These are phyloP conservation scores for Blastobotrys terrestris DNA, from an alignment of 805 yeast genomes.

Conservation along the genomic window DNA sequence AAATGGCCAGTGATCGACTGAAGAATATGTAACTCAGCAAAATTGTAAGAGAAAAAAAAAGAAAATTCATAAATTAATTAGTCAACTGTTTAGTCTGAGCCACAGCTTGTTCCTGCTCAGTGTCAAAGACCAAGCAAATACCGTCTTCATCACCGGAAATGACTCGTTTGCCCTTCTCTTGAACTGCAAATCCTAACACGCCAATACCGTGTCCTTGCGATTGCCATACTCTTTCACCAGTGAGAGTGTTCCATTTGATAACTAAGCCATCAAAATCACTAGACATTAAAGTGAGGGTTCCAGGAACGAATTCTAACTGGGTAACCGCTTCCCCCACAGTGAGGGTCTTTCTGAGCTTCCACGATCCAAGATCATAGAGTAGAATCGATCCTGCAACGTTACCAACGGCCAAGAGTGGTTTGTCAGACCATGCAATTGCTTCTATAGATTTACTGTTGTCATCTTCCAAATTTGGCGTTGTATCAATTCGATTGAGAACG, in stretches of 20 bases:
- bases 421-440: constrained; percentile 74
- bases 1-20: constrained; percentile 32
- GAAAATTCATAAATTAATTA: neutral
- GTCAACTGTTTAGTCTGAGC: neutral
- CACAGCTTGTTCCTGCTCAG: constrained; percentile 1
- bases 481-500: constrained; percentile 55
- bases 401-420: constrained; percentile 70
- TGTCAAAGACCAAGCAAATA: constrained; percentile 67
- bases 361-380: constrained; percentile 73
- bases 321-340: constrained; percentile 80
- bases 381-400: constrained; percentile 83
- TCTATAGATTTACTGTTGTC: constrained; percentile 62
- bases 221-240: constrained; percentile 67
- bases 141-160: constrained; percentile 98
- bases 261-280: constrained; percentile 81
- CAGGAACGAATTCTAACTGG: constrained; percentile 56
- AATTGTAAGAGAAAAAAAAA: neutral
- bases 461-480: constrained; percentile 42
- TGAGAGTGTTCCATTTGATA: constrained; percentile 83
- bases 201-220: constrained; percentile 95
- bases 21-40: neutral
- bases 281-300: constrained; percentile 45
- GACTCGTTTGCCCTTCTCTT: constrained; percentile 59
- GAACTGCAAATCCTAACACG: constrained; percentile 73
- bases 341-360: constrained; percentile 75